A percentile compares a stretch with the other conserved stretches of the same genome.
These are phyloP conservation scores for Dictyostelium firmibasis DNA, from an alignment of 78 protist genomes.

Conservation along the genomic window DNA sequence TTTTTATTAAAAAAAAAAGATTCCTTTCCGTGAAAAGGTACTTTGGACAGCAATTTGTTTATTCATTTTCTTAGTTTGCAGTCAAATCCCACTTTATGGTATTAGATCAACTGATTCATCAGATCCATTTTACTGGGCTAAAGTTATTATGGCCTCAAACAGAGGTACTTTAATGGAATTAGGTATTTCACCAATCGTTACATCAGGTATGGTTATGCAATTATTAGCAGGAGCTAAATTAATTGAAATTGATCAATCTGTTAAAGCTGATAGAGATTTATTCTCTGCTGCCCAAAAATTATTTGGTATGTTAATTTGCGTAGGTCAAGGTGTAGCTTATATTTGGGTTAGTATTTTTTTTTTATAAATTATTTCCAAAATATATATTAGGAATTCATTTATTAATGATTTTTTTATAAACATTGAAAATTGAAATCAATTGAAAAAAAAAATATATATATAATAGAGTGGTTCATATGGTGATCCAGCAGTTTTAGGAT, in stretches of 20 bases:
- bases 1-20: slow-evolving; percentile 6
- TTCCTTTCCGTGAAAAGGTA: slow-evolving; percentile 92
- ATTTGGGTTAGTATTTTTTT: slow-evolving; percentile 82
- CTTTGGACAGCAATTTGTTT: slow-evolving; percentile 97
- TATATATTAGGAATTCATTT: too few species aligned
- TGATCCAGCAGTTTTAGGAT: slow-evolving; percentile 95
- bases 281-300: slow-evolving; percentile 98
- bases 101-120: slow-evolving; percentile 87
- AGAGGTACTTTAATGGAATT: slow-evolving; percentile 99
- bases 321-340: slow-evolving; percentile 97
- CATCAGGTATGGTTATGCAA: slow-evolving; percentile 98
- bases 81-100: slow-evolving; percentile 99
- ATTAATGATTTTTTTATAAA: too few species aligned
- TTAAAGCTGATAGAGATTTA: slow-evolving; percentile 93
- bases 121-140: slow-evolving; percentile 99
- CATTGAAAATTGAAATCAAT: too few species aligned
- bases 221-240: slow-evolving; percentile 98
- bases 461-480: slow-evolving; percentile 94
- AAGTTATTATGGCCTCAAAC: slow-evolving; percentile 99
- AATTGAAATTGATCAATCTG: slow-evolving; percentile 96
- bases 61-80: slow-evolving; percentile 98
- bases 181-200: slow-evolving; percentile 99
- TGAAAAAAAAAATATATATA: too few species aligned
- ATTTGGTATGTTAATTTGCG: slow-evolving; percentile 96
- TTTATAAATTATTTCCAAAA: too few species aligned